phyloP scores from a whole-genome alignment of 257 asterid species.

The Nicotiana paniculata region DNA sequence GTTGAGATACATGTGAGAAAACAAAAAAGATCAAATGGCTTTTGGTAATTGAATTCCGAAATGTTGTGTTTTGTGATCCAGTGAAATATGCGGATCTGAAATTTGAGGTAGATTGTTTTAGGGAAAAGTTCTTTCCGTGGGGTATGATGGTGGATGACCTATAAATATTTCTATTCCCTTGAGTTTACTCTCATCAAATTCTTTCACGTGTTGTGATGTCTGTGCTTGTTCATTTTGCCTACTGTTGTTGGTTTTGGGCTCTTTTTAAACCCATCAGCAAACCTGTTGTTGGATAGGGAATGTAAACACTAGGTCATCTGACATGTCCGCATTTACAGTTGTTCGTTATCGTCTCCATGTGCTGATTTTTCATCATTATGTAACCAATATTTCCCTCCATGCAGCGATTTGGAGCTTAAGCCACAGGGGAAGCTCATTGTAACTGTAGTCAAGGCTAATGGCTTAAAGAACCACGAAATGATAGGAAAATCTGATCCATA shows the following conservation, averaged over 20 bases:
- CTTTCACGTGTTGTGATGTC: not conserved
- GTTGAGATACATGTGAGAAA: not conserved
- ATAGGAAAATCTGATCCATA: conserved; percentile 98
- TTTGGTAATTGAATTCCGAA: not conserved
- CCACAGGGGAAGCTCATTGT: conserved; percentile 83
- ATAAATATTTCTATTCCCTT: not conserved
- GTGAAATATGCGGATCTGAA: not conserved
- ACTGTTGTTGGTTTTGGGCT: not conserved
- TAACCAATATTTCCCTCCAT: not conserved
- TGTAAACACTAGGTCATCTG: not conserved
- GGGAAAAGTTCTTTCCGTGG: not conserved
- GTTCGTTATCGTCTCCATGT: not conserved
- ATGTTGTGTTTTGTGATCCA: not conserved
- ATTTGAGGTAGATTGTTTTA: not conserved
- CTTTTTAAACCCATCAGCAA: not conserved
- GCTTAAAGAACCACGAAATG: conserved; percentile 84
- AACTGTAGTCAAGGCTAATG: conserved; percentile 58
- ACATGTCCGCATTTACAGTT: not conserved
- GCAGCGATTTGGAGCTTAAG: conserved; percentile 97
- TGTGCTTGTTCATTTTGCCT: conserved; percentile 2
- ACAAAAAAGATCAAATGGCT: not conserved
- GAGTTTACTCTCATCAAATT: not conserved
- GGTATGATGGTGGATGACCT: not conserved
- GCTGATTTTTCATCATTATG: not conserved
- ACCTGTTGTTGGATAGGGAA: not conserved